phyloP scores from a whole-genome alignment of 306 rosid genomes.

The Luffa acutangula region DNA sequence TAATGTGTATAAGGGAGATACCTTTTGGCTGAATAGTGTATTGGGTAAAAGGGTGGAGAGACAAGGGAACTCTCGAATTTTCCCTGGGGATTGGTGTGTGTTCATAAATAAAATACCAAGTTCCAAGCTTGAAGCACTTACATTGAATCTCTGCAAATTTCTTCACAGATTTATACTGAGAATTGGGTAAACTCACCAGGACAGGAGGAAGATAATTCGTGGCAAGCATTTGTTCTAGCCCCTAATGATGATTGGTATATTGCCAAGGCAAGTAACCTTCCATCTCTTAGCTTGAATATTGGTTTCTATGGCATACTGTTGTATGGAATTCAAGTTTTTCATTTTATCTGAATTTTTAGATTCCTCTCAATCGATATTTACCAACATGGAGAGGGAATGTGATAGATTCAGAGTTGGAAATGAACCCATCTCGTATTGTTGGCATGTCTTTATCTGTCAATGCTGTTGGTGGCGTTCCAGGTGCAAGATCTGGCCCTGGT shows the following conservation, averaged over 20 bases:
- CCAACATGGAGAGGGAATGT: slow-evolving; percentile 92
- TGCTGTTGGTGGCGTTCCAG: slow-evolving; percentile 76
- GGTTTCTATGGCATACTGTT: not conserved
- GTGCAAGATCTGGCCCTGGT: slow-evolving; percentile 73
- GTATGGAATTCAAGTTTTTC: not conserved
- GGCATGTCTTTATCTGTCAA: slow-evolving; percentile 86
- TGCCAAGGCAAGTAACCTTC: slow-evolving; percentile 44
- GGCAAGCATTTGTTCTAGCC: slow-evolving; percentile 74
- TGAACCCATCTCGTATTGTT: slow-evolving; percentile 75
- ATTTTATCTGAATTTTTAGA: slow-evolving; percentile 26
- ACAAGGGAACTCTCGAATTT: too few relatives aligned
- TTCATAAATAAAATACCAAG: too few relatives aligned
- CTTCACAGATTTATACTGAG: slow-evolving; percentile 71
- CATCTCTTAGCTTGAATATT: not conserved
- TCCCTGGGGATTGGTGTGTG: too few relatives aligned
- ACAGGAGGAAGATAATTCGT: slow-evolving; percentile 72
- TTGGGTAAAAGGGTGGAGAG: too few relatives aligned
- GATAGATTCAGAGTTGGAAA: slow-evolving; percentile 64
- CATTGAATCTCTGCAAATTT: not conserved
- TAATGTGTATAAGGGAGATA: too few relatives aligned
- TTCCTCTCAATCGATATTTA: slow-evolving; percentile 72
- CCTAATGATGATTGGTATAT: slow-evolving; percentile 82
- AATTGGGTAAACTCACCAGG: slow-evolving; percentile 95
- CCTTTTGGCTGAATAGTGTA: too few relatives aligned
- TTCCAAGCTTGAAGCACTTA: not conserved